These are phyloP conservation scores for Gracilaria gracilis DNA, from an alignment of 23 red algal genomes.

Conservation along the genomic window DNA sequence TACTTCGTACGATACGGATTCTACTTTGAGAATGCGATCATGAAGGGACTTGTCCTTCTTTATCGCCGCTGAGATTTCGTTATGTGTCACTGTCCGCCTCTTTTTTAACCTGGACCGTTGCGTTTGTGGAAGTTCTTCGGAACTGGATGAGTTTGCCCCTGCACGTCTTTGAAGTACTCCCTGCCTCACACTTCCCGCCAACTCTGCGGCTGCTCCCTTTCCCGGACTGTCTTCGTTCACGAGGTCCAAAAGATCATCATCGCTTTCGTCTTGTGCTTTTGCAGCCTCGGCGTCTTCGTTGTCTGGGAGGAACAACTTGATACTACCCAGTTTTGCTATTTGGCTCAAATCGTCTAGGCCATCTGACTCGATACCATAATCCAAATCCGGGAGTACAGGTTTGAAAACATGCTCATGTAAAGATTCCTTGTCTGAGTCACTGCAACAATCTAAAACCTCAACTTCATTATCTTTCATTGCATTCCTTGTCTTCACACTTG, in stretches of 20 bases:
- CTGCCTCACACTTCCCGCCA: neutral
- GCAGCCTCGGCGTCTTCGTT: neutral
- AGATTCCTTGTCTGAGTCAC: conserved; percentile 6
- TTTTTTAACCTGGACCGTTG: conserved; percentile 39
- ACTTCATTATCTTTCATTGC: neutral
- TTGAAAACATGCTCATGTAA: neutral
- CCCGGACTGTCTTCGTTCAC: neutral
- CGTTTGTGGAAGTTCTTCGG: neutral
- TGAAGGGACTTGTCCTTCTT: conserved; percentile 33
- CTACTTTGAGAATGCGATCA: conserved; percentile 53
- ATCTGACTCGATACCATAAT: conserved; percentile 1
- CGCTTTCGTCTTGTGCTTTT: no score
- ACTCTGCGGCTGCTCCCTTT: neutral
- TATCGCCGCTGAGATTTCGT: conserved; percentile 48
- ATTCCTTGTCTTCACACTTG: neutral
- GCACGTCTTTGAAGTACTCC: neutral
- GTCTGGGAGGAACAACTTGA: neutral
- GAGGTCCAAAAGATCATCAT: neutral
- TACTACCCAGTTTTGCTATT: neutral
- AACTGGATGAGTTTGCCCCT: neutral
- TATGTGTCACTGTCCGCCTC: conserved; percentile 26
- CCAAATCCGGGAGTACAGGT: neutral
- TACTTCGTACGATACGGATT: conserved; percentile 18
- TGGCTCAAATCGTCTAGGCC: neutral
- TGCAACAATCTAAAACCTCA: conserved; percentile 1